Base-by-base conservation (phyloP, 768 basidiomycete genomes). In the Termitomyces sp. region DNA sequence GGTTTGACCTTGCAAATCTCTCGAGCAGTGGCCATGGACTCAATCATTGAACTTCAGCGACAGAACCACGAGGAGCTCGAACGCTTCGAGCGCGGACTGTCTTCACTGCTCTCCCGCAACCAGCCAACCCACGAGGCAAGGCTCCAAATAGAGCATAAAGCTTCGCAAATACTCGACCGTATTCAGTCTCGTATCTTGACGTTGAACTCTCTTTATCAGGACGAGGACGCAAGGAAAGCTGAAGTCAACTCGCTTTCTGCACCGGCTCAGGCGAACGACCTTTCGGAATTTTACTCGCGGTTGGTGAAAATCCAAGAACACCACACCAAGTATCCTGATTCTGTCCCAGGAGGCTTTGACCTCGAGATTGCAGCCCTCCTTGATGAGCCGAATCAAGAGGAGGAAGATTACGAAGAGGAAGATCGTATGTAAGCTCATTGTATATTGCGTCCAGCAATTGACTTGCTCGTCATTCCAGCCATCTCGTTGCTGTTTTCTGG, bases 61-160 rank as follows among this genome's bases (percentile, higher is more conserved):
- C 94, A 94, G 66, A 90, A 88, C 13, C 96, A 98, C 74, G 94
- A 98, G 74, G 95, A 98, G 71, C 81, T 94, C 26, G 96, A 99
- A 75, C 86, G 90, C 53, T 90, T 93, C 64, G 90, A 98, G 70
- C 81, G 86, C 49, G 92, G 90, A 10, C 81, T 98, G 18, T 92
- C 92, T 56, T 86, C 86, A 4, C 77, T 97, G 16, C 81, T 98
- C 31, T 88, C 92, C 15, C 78, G 88, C 60, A 82, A 79, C 52
- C 75, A 80, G 60, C 66, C 80, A 2, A 77, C 81, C 6, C 89
- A 91, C 65, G 87, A 90, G 65, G 69, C 72, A 53, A 79, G 72
- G 51, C 70, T 93, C 29, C 86, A 88, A 67, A 87, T 85, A 56
- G 90, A 95, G 69, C 93, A 98, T 75, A 92, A 89, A 65, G 89